Conservation (phyloP, 169 alveolate genomes). For the Plasmodium coatneyi region DNA sequence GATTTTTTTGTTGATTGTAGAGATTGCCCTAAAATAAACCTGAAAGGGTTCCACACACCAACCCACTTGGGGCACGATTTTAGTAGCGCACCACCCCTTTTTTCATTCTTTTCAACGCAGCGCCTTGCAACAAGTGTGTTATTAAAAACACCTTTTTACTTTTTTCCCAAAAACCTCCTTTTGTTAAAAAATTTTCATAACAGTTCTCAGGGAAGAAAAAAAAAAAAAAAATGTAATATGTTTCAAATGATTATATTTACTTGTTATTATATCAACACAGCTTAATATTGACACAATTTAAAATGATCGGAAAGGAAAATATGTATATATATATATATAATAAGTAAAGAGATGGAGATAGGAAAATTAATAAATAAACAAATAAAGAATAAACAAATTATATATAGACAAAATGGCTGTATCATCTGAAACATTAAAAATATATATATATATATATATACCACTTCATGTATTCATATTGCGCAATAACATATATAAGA, state of each 20-base stretch:
- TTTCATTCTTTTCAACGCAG: neutral
- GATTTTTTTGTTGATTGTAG: neutral
- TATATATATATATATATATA: too few relatives aligned
- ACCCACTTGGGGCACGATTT: neutral
- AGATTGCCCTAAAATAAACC: neutral
- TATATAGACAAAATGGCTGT: neutral
- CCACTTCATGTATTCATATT: neutral
- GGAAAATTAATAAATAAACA: neutral
- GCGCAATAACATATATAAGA: neutral
- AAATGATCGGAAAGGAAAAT: neutral
- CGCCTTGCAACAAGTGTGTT: neutral
- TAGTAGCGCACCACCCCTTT: neutral
- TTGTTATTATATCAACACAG: neutral
- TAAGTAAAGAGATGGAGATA: neutral
- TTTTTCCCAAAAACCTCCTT: neutral
- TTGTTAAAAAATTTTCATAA: neutral
- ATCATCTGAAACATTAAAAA: neutral
- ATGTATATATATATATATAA: too few relatives aligned
- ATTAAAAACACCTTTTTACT: neutral
- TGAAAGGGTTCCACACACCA: neutral
- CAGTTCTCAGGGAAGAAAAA: neutral
- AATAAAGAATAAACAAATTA: neutral
- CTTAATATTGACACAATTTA: neutral
- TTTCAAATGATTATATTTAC: neutral
- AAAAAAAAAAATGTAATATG: neutral